Conservation (phyloP, 805 yeast species). For the Candida montana region DNA sequence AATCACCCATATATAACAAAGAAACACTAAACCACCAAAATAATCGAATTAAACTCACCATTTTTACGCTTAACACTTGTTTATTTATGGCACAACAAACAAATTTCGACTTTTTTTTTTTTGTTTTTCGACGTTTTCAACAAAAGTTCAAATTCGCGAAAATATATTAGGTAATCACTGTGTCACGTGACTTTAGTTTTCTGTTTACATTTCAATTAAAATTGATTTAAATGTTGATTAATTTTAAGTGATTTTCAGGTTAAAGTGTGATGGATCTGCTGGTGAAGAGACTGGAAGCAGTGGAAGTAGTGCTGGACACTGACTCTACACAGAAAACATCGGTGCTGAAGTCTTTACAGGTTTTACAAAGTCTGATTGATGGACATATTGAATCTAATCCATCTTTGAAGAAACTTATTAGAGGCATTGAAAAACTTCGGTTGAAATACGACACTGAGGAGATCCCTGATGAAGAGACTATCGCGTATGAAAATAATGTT, state of each 20-base stretch:
- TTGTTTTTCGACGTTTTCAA: background rate
- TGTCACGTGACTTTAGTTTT: background rate
- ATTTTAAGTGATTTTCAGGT: background rate
- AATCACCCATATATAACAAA: background rate
- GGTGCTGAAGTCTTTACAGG: background rate
- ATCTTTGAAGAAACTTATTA: background rate
- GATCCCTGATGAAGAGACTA: background rate
- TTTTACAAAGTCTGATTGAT: background rate
- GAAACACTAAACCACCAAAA: background rate
- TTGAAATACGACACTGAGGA: background rate
- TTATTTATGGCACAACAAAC: background rate
- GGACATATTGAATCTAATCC: background rate
- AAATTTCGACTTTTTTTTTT: background rate
- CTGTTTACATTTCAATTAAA: no score
- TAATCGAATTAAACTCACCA: slow-evolving; percentile 5
- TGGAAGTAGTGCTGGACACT: background rate
- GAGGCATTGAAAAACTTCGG: background rate
- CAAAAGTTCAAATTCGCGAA: background rate
- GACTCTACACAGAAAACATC: background rate
- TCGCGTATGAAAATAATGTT: background rate
- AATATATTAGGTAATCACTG: no score
- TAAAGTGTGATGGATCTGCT: background rate
- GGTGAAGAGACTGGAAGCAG: background rate
- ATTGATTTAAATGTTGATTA: background rate
- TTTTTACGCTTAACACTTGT: background rate